Conservation (phyloP, 1,284 basidiomycete species). For the Cystobasidium slooffiae region DNA sequence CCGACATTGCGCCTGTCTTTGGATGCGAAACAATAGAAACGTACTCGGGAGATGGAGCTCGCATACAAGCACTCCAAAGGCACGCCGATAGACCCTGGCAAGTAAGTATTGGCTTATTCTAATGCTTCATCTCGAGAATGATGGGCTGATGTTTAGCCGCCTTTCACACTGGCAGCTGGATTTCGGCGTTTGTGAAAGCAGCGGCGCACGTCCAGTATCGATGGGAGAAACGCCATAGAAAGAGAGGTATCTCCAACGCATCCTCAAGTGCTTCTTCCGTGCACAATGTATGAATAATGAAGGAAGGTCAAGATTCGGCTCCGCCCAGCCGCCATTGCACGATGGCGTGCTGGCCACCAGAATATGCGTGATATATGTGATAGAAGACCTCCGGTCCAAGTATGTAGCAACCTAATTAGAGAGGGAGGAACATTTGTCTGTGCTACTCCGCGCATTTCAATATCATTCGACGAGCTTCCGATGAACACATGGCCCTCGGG, state of each 20-base stretch:
- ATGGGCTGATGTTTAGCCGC: background rate
- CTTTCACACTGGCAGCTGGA: slow-evolving; percentile 12
- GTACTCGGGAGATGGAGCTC: slow-evolving; percentile 11
- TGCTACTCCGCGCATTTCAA: too few species aligned
- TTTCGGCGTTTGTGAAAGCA: slow-evolving; percentile 19
- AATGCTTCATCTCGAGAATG: background rate
- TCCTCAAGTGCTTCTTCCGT: background rate
- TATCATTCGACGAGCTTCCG: too few species aligned
- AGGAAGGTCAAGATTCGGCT: too few species aligned
- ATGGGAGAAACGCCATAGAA: slow-evolving; percentile 6
- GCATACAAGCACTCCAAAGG: slow-evolving; percentile 18
- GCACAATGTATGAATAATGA: background rate
- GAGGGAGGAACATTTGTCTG: too few species aligned
- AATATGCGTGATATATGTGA: too few species aligned
- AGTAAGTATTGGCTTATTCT: slow-evolving; percentile 3
- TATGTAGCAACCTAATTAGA: too few species aligned
- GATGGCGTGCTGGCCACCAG: too few species aligned
- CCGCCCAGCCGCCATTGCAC: too few species aligned
- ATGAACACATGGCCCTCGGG: too few species aligned
- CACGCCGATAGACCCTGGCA: slow-evolving; percentile 19
- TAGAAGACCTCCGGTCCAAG: too few species aligned
- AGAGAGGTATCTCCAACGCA: background rate
- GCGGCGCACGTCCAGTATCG: slow-evolving; percentile 9
- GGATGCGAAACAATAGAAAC: background rate
- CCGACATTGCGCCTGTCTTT: background rate